Conservation (phyloP, 148 eudicot genomes). For the Pharnaceum exiguum region DNA sequence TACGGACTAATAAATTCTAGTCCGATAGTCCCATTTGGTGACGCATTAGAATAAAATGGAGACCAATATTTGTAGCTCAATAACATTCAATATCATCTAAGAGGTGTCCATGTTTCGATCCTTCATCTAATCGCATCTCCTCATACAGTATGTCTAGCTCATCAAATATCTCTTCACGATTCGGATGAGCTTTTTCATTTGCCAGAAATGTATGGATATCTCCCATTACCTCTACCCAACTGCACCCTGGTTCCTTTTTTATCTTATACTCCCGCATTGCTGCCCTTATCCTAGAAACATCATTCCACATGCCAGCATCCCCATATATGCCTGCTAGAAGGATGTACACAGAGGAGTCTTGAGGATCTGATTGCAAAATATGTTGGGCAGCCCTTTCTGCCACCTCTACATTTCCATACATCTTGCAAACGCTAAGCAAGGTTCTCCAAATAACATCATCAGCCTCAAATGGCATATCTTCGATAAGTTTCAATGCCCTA, state of each 20-base stretch:
- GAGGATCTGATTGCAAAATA: slow-evolving; percentile 66
- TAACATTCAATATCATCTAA: background rate
- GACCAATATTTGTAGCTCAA: background rate
- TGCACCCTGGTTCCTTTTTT: slow-evolving; percentile 93
- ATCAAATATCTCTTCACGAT: slow-evolving; percentile 51
- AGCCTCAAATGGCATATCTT: slow-evolving; percentile 75
- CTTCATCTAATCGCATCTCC: slow-evolving; percentile 50
- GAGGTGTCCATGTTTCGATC: slow-evolving; percentile 9
- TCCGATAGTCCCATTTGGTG: too few relatives aligned
- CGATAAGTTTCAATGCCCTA: slow-evolving; percentile 61
- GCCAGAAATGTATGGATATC: slow-evolving; percentile 74
- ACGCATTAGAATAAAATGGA: too few relatives aligned
- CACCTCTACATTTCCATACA: slow-evolving; percentile 74
- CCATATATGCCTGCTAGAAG: slow-evolving; percentile 72
- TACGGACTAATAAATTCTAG: too few relatives aligned
- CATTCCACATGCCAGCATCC: slow-evolving; percentile 79
- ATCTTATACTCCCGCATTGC: slow-evolving; percentile 48
- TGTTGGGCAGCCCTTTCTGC: slow-evolving; percentile 68
- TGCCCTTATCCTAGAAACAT: slow-evolving; percentile 49
- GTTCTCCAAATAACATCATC: slow-evolving; percentile 93
- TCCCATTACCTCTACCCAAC: slow-evolving; percentile 84
- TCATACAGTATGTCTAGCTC: slow-evolving; percentile 40
- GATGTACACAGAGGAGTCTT: slow-evolving; percentile 73
- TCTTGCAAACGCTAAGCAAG: slow-evolving; percentile 72
- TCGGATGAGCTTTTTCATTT: slow-evolving; percentile 75